Conservation (phyloP, 805 yeast species). For the Candida andamanensis region DNA sequence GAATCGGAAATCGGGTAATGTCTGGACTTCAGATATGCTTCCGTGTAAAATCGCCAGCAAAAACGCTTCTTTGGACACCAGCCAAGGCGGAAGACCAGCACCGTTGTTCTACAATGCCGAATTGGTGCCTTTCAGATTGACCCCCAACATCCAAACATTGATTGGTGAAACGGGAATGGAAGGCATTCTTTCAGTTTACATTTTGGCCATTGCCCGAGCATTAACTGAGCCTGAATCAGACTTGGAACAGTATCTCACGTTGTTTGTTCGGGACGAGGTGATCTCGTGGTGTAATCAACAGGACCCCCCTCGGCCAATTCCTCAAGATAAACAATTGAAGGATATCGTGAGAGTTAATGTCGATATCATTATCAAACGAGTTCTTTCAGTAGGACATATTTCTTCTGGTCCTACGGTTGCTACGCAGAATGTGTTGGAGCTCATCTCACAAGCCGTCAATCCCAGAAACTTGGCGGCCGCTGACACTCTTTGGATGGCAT, state of each 20-base stretch:
- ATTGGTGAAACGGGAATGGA: slow-evolving; percentile 94
- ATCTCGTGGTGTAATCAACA: slow-evolving; percentile 90
- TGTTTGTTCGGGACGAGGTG: slow-evolving; percentile 93
- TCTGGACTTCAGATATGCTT: slow-evolving; percentile 92
- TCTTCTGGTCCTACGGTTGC: slow-evolving; percentile 67
- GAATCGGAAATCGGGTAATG: slow-evolving; percentile 75
- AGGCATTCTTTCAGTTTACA: slow-evolving; percentile 81
- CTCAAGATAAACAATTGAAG: slow-evolving; percentile 76
- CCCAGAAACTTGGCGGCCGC: slow-evolving; percentile 90
- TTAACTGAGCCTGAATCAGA: slow-evolving; percentile 89
- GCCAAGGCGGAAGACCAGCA: slow-evolving; percentile 48
- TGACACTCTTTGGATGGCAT: slow-evolving; percentile 94
- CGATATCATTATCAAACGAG: slow-evolving; percentile 75
- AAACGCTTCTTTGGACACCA: slow-evolving; percentile 43
- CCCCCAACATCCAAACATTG: slow-evolving; percentile 90
- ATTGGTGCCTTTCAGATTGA: slow-evolving; percentile 90
- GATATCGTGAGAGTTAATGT: slow-evolving; percentile 88
- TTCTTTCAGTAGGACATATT: slow-evolving; percentile 60
- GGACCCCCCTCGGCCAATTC: slow-evolving; percentile 65
- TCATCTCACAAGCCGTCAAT: slow-evolving; percentile 91
- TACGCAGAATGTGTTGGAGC: slow-evolving; percentile 83
- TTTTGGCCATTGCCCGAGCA: slow-evolving; percentile 82
- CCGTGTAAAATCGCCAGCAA: slow-evolving; percentile 75
- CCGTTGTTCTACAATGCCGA: slow-evolving; percentile 91
- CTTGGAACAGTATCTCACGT: slow-evolving; percentile 82